phyloP scores from a whole-genome alignment of 2,329 filamentous ascomycete species.

The Colletotrichum ledebouriae region DNA sequence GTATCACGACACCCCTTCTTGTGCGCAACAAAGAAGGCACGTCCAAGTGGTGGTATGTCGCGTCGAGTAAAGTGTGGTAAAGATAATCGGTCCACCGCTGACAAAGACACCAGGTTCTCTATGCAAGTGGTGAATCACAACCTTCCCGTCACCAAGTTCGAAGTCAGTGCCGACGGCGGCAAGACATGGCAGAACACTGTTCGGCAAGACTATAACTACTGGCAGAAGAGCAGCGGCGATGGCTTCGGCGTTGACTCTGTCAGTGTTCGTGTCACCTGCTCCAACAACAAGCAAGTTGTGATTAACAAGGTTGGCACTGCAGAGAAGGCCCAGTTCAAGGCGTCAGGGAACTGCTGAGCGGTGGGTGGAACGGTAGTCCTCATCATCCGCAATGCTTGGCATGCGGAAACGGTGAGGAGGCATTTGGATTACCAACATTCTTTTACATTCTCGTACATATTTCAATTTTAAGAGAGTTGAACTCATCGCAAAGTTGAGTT shows the following conservation, averaged over 20 bases:
- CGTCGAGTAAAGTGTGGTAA: background rate
- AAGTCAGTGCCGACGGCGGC: constrained; percentile 72
- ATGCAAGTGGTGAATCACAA: constrained; percentile 74
- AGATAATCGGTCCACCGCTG: constrained; percentile 49
- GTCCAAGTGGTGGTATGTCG: constrained; percentile 47
- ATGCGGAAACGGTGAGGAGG: too few species aligned
- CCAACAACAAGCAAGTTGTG: constrained; percentile 44
- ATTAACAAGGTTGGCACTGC: constrained; percentile 41
- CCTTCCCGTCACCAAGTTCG: constrained; percentile 65
- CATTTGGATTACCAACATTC: too few species aligned
- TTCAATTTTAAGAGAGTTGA: too few species aligned
- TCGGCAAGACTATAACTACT: constrained; percentile 60
- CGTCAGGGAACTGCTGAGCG: constrained; percentile 30
- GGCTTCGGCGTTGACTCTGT: constrained; percentile 44
- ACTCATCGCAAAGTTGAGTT: too few species aligned
- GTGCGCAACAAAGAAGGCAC: constrained; percentile 68
- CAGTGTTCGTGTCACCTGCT: constrained; percentile 43
- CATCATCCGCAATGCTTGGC: too few species aligned
- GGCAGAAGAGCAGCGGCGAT: constrained; percentile 43
- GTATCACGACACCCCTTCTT: constrained; percentile 61
- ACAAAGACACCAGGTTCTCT: constrained; percentile 55
- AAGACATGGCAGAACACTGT: constrained; percentile 68
- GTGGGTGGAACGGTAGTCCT: too few species aligned
- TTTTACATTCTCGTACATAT: too few species aligned
- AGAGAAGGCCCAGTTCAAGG: constrained; percentile 32